Base-by-base conservation (phyloP, 2,329 filamentous ascomycete species). In the Claviceps quebecensis region DNA sequence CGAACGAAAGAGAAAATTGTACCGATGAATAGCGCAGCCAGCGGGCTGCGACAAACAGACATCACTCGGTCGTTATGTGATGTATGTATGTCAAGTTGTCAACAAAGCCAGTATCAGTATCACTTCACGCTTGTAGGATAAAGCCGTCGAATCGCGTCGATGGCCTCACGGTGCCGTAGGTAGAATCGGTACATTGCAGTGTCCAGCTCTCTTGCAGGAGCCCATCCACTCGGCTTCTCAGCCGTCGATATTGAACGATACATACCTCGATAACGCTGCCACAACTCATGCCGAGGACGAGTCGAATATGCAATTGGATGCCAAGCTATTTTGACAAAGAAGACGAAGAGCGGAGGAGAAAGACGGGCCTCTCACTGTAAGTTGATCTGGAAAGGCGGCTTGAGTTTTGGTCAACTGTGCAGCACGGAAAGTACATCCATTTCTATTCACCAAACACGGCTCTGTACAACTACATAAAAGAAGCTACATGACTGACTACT, bases 61-160 rank as follows among this genome's bases (percentile, higher is more conserved):
- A 43, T 16, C 14, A 43, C 40, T 19, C 19, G 40, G 7, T 5
- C 16, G 5, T 53, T 52, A 13, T 41, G 45, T n/a, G 52, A 56
- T 23, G 13, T 22, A 23, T 23, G 40, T 23, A 19, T 26, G 23
- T 26, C n/a, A n/a, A n/a, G n/a, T n/a, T n/a, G n/a, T n/a, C 39
- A 41, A 41, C 39, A 22, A 5, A 41, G 17, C n/a, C 39, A 41
- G 9, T 41, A 22, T 34, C 29, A 34, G 29, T 34, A 34, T 34
- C 29, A 9, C 9, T 34, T 34, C 9, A 11, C 11, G 9, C 29
- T 34, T 19, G 19, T 19, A 11, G 9, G 8, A 11, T 34, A 34
- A 34, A 11, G 29, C 29, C 26, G 26, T 29, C 26, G 26, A 29
- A 9, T 7, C 8, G 26, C 8, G 26, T 29, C 8, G 26, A 29